These are phyloP conservation scores for Lachnum nothofagi DNA, from an alignment of 2,329 filamentous ascomycete genomes.

Conservation along the genomic window DNA sequence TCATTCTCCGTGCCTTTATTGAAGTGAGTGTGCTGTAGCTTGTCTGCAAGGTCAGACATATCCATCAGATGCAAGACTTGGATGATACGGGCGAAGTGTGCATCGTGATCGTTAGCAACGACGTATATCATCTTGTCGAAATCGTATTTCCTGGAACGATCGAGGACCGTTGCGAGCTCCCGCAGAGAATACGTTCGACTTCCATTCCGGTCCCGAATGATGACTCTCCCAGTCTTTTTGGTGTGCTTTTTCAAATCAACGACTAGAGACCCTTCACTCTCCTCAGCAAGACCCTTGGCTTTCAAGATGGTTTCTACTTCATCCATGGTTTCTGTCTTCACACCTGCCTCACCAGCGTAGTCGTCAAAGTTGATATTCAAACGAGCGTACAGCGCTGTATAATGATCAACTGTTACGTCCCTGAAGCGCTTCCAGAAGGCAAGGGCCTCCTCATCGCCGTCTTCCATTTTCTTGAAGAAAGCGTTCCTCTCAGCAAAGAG, in stretches of 20 bases:
- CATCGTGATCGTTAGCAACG: constrained; percentile 36
- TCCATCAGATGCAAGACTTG: constrained; percentile 32
- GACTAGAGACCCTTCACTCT: constrained; percentile 60
- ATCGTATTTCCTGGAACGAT: constrained; percentile 56
- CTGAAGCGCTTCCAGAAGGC: constrained; percentile 60
- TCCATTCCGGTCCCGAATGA: constrained; percentile 63
- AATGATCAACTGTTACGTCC: constrained; percentile 59
- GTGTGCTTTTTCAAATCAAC: constrained; percentile 66
- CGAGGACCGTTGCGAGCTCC: constrained; percentile 61
- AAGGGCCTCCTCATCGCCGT: constrained; percentile 54
- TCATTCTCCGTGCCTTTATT: constrained; percentile 3
- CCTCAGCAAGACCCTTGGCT: constrained; percentile 56
- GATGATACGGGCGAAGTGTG: constrained; percentile 38
- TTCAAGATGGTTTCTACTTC: constrained; percentile 54
- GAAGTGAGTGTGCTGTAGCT: constrained; percentile 13
- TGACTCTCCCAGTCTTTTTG: constrained; percentile 60
- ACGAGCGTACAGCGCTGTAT: constrained; percentile 58
- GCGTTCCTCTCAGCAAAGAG: constrained; percentile 27
- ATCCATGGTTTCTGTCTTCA: constrained; percentile 52
- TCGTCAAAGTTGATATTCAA: constrained; percentile 62
- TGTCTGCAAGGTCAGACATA: constrained; percentile 8
- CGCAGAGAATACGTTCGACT: constrained; percentile 65
- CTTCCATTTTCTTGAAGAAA: constrained; percentile 65
- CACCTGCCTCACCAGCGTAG: constrained; percentile 65
- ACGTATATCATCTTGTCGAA: constrained; percentile 68